Conservation (phyloP, 768 basidiomycete genomes). For the Hygrocybe punicea region DNA sequence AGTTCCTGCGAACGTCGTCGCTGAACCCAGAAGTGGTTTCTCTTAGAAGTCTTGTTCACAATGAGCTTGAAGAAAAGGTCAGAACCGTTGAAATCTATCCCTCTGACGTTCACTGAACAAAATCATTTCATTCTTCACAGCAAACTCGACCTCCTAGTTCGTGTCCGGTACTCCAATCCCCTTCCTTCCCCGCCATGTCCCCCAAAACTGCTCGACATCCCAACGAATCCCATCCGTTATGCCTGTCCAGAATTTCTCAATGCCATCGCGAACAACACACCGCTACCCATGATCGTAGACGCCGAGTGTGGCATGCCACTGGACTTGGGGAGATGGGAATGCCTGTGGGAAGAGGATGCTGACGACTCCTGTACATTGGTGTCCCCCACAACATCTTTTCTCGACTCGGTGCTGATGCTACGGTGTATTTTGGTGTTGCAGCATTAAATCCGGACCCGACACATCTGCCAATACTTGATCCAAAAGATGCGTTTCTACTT, state of each 20-base stretch:
- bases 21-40: not conserved
- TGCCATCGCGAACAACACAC: constrained; percentile 72
- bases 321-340: constrained; percentile 79
- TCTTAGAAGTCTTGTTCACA: not conserved
- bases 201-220: constrained; percentile 87
- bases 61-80: constrained; percentile 63
- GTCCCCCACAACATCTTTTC: not conserved
- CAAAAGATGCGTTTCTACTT: constrained; percentile 72
- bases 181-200: constrained; percentile 96
- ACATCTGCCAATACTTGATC: constrained; percentile 61
- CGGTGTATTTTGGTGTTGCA: constrained; percentile 10
- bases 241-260: constrained; percentile 82
- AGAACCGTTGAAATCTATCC: not conserved
- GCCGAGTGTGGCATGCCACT: constrained; percentile 96
- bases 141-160: constrained; percentile 87
- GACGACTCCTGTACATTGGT: constrained; percentile 56
- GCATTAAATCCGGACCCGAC: constrained; percentile 64
- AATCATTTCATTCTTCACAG: constrained; percentile 35
- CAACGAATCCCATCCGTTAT: constrained; percentile 87
- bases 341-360: constrained; percentile 77
- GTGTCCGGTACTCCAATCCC: constrained; percentile 91
- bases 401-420: not conserved
- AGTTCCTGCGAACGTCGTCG: too few relatives aligned
- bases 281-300: constrained; percentile 94
- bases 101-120: constrained; percentile 13